Percentiles rank a stretch among this genome's conserved stretches.
Conservation (phyloP, 2,329 filamentous ascomycete species). For the Penicillium sp. region DNA sequence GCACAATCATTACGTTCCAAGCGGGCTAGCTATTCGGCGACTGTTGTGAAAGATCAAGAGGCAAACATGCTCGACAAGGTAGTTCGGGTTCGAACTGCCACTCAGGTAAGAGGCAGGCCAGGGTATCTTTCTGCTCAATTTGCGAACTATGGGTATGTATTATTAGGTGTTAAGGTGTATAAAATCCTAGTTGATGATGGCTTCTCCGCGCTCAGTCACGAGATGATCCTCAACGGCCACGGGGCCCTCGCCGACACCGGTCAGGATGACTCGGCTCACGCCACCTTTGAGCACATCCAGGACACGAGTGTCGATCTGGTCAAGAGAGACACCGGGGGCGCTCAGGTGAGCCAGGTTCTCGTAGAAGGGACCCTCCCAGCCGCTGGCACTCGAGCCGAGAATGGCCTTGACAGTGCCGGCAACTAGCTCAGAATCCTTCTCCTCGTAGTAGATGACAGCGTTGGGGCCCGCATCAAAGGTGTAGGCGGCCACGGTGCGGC, state of each 20-base stretch:
- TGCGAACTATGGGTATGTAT: conserved; percentile 9
- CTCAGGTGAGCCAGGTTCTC: conserved; percentile 48
- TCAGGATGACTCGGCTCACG: conserved; percentile 83
- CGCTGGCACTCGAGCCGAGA: conserved; percentile 57
- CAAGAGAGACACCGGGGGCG: conserved; percentile 50
- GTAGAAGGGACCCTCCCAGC: conserved; percentile 54
- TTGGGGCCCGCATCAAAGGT: conserved; percentile 98
- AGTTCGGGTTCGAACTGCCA: too few species aligned
- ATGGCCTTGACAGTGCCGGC: conserved; percentile 71
- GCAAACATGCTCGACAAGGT: too few species aligned
- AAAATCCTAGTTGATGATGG: conserved; percentile 22
- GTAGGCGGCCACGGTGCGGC: conserved; percentile 79
- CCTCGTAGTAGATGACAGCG: conserved; percentile 90
- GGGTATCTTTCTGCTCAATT: conserved; percentile 20
- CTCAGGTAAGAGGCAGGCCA: neutral
- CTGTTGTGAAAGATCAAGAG: too few species aligned
- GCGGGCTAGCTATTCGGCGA: too few species aligned
- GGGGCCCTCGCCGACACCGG: conserved; percentile 84
- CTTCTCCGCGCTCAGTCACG: conserved; percentile 60
- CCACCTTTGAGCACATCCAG: conserved; percentile 65
- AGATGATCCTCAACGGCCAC: conserved; percentile 71
- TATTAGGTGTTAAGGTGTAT: conserved; percentile 7
- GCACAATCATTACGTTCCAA: too few species aligned
- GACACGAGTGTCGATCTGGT: conserved; percentile 52
- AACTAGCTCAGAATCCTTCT: conserved; percentile 66